Conservation (phyloP, 257 asterid genomes). For the Agastache rugosa region DNA sequence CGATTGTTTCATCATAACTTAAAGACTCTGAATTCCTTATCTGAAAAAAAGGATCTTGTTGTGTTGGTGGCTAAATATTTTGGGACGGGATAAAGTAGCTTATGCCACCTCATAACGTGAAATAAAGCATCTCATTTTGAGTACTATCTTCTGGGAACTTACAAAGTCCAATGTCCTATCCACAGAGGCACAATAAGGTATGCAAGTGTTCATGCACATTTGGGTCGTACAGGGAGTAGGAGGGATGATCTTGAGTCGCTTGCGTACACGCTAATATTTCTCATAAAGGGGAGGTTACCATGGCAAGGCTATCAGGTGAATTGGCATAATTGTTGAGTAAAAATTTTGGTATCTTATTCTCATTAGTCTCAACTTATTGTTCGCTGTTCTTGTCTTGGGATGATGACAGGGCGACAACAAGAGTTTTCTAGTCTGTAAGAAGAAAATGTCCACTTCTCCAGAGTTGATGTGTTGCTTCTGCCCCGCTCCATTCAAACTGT, state of each 20-base stretch:
- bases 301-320: slow-evolving; percentile 99
- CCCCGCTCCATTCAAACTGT: slow-evolving; percentile 88
- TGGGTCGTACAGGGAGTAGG: slow-evolving; percentile 98
- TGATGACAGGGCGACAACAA: slow-evolving; percentile 91
- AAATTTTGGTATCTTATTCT: slow-evolving; percentile 25
- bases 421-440: slow-evolving; percentile 93
- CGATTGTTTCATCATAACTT: background rate
- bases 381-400: slow-evolving; percentile 37
- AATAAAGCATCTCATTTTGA: background rate
- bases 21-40: background rate
- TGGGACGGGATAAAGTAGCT: background rate
- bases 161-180: slow-evolving; percentile 35
- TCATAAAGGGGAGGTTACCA: slow-evolving; percentile 91
- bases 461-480: slow-evolving; percentile 99
- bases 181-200: slow-evolving; percentile 97
- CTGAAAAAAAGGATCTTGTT: background rate
- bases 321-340: slow-evolving; percentile 31
- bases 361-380: slow-evolving; percentile 4
- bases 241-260: slow-evolving; percentile 98
- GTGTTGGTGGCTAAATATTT: slow-evolving; percentile 3
- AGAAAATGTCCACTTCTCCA: slow-evolving; percentile 97
- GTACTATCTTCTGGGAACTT: slow-evolving; percentile 26
- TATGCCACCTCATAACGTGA: slow-evolving; percentile 9
- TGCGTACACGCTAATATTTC: slow-evolving; percentile 92
- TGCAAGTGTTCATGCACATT: slow-evolving; percentile 99